Base-by-base conservation (phyloP, 2,329 filamentous ascomycete genomes). In the Aspergillus pseudonomiae region DNA sequence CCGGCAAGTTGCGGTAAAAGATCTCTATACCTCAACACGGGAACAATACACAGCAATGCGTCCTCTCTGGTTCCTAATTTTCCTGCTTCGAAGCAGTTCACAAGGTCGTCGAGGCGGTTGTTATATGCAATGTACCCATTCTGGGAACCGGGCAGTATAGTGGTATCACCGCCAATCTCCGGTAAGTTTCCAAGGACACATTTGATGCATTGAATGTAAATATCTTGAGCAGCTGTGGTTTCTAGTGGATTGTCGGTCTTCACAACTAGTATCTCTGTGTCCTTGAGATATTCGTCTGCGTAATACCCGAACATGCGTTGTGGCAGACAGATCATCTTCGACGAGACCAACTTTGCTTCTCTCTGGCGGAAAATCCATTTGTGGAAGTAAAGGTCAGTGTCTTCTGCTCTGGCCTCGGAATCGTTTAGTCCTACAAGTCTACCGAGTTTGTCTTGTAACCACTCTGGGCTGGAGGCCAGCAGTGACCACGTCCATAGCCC, bases 401-500 rank as follows among this genome's bases (percentile, higher is more conserved):
- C 66, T 39, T 72, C 62, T 12, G 58, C 50, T 1, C 55, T 61
- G 1, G 72, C 70, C 32, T 75, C 70, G 0, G 54, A 46, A 19
- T 63, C 60, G 10, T 34, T 65, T 14, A 75, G 41, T 1, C 73
- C 72, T 19, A 75, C 57, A 2, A 74, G 59, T 0, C 73, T 71
- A 46, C 52, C 60, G 16, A 74, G 67, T 6, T 60, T 63, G 2
- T 54, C 54, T 1, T 62, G 57, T 0, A 58, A 55, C 68, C 68
- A 71, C 3, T 65, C 57, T 10, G 67, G 6, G 21, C 71, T 54
- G 0, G 67, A 67, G 21, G 69, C 71, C 16, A 70, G 60, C 1
- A 78, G 32, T 0, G 74, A 77, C 71, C 72, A 77, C 0, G 68
- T 67, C 72, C 73, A 78, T 14, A 78, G 59, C 1, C 76, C 75